Evolutionary conservation across 164 flowering plant genomes (phyloP).

Genomic region (grape (Vitis vinifera)): ASM3070453v1 NC_081805.1:7059501-7060000

Average conservation of each 20-base stretch:
- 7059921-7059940: too few species aligned
- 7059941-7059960: too few species aligned
- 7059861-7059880: too few species aligned
- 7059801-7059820: conserved; percentile 7
- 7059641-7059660: conserved; percentile 16
- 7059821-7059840: background rate
- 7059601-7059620: conserved; percentile 50
- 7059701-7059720: conserved; percentile 29
- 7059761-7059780: conserved; percentile 87
- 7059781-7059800: conserved; percentile 53
- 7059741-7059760: conserved; percentile 98
- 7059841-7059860: too few species aligned
- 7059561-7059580: background rate
- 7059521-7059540: too few species aligned
- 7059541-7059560: too few species aligned
- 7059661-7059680: conserved; percentile 24
- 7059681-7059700: conserved; percentile 23
- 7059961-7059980: too few species aligned
- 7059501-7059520: too few species aligned
- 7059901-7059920: too few species aligned
- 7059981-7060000: too few species aligned
- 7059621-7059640: conserved; percentile 67
- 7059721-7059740: conserved; percentile 44
- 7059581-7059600: conserved; percentile 43
- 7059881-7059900: too few species aligned